These are phyloP conservation scores for Laburnicola sp. DNA, from an alignment of 2,329 filamentous ascomycete genomes.

Conservation along the genomic window DNA sequence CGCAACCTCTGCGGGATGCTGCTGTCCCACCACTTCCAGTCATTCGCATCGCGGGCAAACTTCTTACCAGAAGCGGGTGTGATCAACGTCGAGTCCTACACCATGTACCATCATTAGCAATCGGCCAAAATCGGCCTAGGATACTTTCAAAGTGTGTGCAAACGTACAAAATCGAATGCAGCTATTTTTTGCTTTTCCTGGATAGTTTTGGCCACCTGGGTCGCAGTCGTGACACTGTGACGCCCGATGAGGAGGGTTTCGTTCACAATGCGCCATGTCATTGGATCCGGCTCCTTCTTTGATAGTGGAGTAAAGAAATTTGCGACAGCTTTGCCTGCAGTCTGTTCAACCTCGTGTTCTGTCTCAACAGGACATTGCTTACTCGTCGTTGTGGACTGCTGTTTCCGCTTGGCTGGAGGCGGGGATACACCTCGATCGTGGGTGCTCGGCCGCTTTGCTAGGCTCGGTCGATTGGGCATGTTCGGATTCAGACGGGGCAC, in stretches of 20 bases:
- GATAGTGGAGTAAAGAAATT: constrained; percentile 88
- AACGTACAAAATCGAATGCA: constrained; percentile 46
- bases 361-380: constrained; percentile 40
- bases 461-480: constrained; percentile 25
- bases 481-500: constrained; percentile 4
- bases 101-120: constrained; percentile 14
- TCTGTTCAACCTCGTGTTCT: not conserved
- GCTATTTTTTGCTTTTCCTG: constrained; percentile 36
- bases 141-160: not conserved
- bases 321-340: constrained; percentile 67
- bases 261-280: constrained; percentile 68
- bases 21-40: constrained; percentile 94
- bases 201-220: constrained; percentile 12
- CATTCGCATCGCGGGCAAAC: constrained; percentile 68
- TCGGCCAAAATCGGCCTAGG: not conserved
- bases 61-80: constrained; percentile 77
- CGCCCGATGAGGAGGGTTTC: constrained; percentile 76
- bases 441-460: constrained; percentile 44
- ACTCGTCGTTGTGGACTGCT: constrained; percentile 60
- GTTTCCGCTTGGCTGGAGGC: constrained; percentile 59
- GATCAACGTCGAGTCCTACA: constrained; percentile 84
- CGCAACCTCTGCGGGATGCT: constrained; percentile 69
- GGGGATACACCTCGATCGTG: constrained; percentile 57
- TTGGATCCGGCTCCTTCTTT: constrained; percentile 77
- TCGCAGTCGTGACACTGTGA: constrained; percentile 55